Evolutionary conservation across 2,329 filamentous ascomycete genomes (phyloP).

Genomic region (Cordyceps tenuipes): DNA sequence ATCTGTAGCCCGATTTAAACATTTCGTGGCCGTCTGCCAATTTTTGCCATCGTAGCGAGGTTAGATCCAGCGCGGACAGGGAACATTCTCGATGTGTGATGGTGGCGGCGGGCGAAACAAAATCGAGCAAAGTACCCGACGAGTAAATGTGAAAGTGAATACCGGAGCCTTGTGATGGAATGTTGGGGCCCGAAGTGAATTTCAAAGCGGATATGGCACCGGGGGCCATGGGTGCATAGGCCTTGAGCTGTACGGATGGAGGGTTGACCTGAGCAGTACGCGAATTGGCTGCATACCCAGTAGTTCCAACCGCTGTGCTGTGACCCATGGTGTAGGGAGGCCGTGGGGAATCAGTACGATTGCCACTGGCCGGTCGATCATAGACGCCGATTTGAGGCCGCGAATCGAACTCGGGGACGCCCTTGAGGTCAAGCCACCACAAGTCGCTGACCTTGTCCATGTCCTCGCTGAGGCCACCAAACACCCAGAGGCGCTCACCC

Average conservation of each 20-base stretch:
- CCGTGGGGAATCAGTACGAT: conserved; percentile 42
- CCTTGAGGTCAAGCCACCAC: conserved; percentile 95
- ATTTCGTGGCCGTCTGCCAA: conserved; percentile 90
- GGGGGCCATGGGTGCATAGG: conserved; percentile 76
- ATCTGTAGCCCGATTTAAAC: conserved; percentile 84
- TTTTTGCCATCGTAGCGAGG: conserved; percentile 85
- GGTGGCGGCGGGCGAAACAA: conserved; percentile 84
- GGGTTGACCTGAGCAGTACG: conserved; percentile 59
- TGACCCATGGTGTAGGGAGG: conserved; percentile 42
- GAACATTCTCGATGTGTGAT: conserved; percentile 84
- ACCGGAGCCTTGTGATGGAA: conserved; percentile 82
- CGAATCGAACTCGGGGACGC: conserved; percentile 74
- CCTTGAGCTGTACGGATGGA: conserved; percentile 56
- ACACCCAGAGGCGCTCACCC: conserved; percentile 88
- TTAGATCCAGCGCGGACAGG: conserved; percentile 78
- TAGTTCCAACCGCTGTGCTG: conserved; percentile 45
- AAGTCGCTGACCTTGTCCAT: conserved; percentile 96
- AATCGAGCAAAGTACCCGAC: conserved; percentile 85
- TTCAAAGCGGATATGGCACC: conserved; percentile 84
- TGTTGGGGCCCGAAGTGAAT: conserved; percentile 71
- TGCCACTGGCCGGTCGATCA: conserved; percentile 36
- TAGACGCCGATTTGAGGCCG: conserved; percentile 48
- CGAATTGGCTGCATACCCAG: conserved; percentile 61
- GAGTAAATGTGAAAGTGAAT: conserved; percentile 95
- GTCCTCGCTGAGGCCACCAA: conserved; percentile 86